Evolutionary conservation across 2,329 filamentous ascomycete genomes (phyloP), one percentile per base, ranked within the genome.

Genomic region (Sporothrix mexicana): DNA sequence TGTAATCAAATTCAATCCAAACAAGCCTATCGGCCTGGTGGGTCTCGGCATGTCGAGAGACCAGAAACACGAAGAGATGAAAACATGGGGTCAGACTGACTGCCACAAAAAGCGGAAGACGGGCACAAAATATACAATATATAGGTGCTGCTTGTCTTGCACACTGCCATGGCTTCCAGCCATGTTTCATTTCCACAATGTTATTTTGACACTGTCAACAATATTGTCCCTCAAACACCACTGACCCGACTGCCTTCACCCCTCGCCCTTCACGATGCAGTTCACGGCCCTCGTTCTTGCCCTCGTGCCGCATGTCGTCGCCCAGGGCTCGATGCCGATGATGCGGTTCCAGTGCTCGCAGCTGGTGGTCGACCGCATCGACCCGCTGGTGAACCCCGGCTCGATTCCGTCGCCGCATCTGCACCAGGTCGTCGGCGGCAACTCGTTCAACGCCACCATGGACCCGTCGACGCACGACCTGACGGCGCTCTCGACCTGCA

Each of bases 311-410:
- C 73, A 77, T 70, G 78, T 73, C 66, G 75, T 75, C 43, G 79
- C 77, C 10, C 80, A 81, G 76, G 81, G 82, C 77, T 43, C 59
- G 30, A 41, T 62, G 36, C 59, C 59, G 30, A 84, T 84, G 83
- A 78, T 85, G 75, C 82, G 83, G 43, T 85, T 85, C 75, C 82
- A 82, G 36, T 85, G 83, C 80, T 84, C 83, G 47, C 83, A 84
- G 79, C 81, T 85, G 36, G 83, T 84, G 43, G 82, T 85, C 70
- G 83, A 85, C 78, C 83, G 83, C 61, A 80, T 81, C 77, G 83
- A 85, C 77, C 83, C 83, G 43, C 77, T 85, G 53, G 83, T 84
- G 73, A 84, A 84, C 79, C 83, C 83, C 7, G 83, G 83, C 72
- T 77, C 81, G 78, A 79, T 77, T 51, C 84, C 83, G 79, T 82